These are phyloP conservation scores for Camellia sinensis DNA, from an alignment of 148 eudicot genomes.

Conservation along the genomic window DNA sequence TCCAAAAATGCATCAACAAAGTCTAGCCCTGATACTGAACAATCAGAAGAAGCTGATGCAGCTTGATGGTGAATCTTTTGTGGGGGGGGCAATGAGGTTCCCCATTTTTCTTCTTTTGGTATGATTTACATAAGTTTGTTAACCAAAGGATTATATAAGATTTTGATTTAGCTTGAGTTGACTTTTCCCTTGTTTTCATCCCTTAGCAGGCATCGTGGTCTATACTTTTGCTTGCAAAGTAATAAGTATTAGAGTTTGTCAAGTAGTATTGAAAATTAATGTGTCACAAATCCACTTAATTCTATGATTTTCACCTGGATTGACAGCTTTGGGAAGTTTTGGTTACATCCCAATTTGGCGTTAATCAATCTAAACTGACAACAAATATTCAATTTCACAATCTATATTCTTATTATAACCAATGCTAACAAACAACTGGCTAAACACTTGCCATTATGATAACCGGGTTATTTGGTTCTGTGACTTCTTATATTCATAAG, in stretches of 20 bases:
- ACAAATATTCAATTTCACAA: not conserved
- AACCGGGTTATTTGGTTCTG: not conserved
- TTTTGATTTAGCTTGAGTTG: not conserved
- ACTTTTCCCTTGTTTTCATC: not conserved
- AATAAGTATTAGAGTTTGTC: not conserved
- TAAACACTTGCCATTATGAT: not conserved
- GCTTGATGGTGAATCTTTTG: constrained; percentile 21
- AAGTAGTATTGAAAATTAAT: not conserved
- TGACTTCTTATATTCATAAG: not conserved
- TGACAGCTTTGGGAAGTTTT: not conserved
- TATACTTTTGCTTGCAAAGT: not conserved
- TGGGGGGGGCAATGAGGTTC: constrained; percentile 1
- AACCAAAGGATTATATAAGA: not conserved
- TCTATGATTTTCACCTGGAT: not conserved
- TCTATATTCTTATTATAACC: not conserved
- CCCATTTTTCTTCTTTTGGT: not conserved
- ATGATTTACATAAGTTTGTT: constrained; percentile 1
- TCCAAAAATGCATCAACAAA: constrained; percentile 32
- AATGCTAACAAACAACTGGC: not conserved
- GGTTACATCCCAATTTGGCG: not conserved
- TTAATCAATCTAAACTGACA: not conserved
- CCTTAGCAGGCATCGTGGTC: not conserved
- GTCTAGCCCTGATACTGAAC: constrained; percentile 23
- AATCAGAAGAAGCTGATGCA: constrained; percentile 30
- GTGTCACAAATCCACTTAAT: not conserved